A percentile compares a stretch with the other conserved stretches of the same genome.
Evolutionary conservation across 2,329 filamentous ascomycete species (phyloP).

Genomic region (Diplodia seriata): DNA sequence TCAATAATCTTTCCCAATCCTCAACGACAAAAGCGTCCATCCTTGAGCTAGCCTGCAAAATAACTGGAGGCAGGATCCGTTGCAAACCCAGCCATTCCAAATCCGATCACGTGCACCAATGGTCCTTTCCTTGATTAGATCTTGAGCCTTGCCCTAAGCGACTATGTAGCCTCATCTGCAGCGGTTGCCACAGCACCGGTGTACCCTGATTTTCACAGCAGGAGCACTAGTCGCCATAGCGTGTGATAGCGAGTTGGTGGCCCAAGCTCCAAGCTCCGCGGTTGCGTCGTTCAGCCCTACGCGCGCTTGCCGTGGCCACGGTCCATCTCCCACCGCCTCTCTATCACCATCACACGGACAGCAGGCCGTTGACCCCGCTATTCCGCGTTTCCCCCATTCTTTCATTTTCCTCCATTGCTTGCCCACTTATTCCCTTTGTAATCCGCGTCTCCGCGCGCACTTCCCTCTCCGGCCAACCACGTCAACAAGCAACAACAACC

Average conservation of each 20-base stretch:
- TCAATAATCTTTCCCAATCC: not conserved
- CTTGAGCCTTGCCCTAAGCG: not conserved
- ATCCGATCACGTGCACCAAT: not conserved
- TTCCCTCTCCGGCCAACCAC: not conserved
- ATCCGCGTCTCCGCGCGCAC: not conserved
- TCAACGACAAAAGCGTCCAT: not conserved
- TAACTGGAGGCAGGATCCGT: not conserved
- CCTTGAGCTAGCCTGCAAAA: not conserved
- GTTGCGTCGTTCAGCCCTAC: conserved; percentile 23
- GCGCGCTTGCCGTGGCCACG: conserved; percentile 14
- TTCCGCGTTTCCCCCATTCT: conserved; percentile 1
- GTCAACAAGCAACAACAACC: not conserved
- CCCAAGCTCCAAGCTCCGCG: conserved; percentile 22
- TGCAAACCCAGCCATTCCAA: not conserved
- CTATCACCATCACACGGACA: conserved; percentile 4
- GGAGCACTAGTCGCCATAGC: not conserved
- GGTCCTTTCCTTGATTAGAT: not conserved
- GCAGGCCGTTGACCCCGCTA: conserved; percentile 5
- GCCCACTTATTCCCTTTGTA: conserved; percentile 13
- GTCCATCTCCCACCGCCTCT: conserved; percentile 30
- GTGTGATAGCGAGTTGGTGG: not conserved
- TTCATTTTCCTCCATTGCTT: not conserved
- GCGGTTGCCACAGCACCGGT: not conserved
- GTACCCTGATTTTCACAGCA: not conserved
- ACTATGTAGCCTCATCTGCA: not conserved